Evolutionary conservation across 2,329 filamentous ascomycete genomes (phyloP), one percentile per base, ranked within the genome.

Genomic region (Cladophialophora carrionii): DNA sequence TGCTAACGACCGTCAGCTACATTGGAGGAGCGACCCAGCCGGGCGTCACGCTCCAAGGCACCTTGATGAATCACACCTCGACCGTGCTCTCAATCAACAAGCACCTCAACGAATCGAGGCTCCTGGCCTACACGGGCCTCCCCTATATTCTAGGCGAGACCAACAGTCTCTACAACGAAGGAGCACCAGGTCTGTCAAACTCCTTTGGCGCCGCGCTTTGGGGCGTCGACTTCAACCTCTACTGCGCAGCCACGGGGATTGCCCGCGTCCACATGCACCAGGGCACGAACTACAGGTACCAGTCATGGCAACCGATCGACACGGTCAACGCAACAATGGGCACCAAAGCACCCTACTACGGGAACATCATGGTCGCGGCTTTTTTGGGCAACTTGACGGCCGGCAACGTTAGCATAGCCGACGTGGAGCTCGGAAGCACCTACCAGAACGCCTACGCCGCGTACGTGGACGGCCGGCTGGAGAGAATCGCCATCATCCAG

Each of bases 161-260:
- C 57, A 89, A 89, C 75, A 86, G 83, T 7, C 80, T 89, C 9
- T 88, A 84, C 75, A 84, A 85, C 73, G 78, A 88, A 76, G 87
- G 86, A 61, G 80, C 80, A 5, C 84, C 86, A 0, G 86, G 86
- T 0, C 77, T 89, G 20, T 87, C 85, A 46, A 87, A 89, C 76
- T 80, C 84, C 0, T 89, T 89, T 73, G 87, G 87, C 41, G 87
- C 86, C 9, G 85, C 86, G 9, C 83, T 89, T 20, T 89, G 86
- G 87, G 84, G 80, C 26, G 72, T 88, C 12, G 86, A 89, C 74
- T 88, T 87, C 77, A 84, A 83, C 68, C 78, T 88, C 5, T 85
- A 83, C 72, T 81, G 80, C 60, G 87, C 86, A 1, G 78, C 82
- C 0, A 80, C 81, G 1, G 83, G 83, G 17, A 83, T 89, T 75